Evolutionary conservation across 495 filamentous ascomycete genomes (phyloP).

Genomic region (Ramalina intermedia): DNA sequence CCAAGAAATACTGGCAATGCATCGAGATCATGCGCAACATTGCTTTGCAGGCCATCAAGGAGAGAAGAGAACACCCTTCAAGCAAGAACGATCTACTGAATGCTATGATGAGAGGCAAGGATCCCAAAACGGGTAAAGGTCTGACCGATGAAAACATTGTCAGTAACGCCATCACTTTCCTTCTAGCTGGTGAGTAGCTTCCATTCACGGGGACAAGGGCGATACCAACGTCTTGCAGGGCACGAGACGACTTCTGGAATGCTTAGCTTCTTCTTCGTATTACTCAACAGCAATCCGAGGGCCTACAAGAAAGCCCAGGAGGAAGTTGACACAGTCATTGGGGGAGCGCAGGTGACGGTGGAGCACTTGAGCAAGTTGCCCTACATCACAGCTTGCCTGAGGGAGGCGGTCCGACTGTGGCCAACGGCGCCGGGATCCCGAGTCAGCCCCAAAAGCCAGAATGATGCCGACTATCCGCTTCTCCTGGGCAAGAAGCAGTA

Average conservation of each 20-base stretch:
- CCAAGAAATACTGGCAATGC: conserved; percentile 42
- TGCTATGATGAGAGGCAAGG: conserved; percentile 52
- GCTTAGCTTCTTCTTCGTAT: conserved; percentile 40
- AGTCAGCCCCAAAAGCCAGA: conserved; percentile 22
- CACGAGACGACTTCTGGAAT: conserved; percentile 60
- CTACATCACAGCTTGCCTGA: conserved; percentile 51
- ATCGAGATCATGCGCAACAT: conserved; percentile 40
- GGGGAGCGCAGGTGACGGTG: conserved; percentile 44
- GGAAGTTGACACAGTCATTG: conserved; percentile 54
- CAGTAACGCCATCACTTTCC: conserved; percentile 58
- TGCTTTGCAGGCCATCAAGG: conserved; percentile 42
- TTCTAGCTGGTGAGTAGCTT: conserved; percentile 35
- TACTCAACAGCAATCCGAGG: conserved; percentile 45
- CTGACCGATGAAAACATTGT: conserved; percentile 41
- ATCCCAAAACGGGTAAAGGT: conserved; percentile 49
- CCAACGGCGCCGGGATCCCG: conserved; percentile 42
- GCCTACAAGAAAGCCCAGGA: conserved; percentile 45
- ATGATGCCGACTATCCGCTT: conserved; percentile 38
- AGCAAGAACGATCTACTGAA: conserved; percentile 56
- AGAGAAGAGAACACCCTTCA: conserved; percentile 38
- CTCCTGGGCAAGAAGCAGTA: conserved; percentile 27
- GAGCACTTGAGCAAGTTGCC: conserved; percentile 53
- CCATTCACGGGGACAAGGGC: not conserved
- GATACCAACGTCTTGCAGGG: conserved; percentile 25
- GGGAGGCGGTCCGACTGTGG: conserved; percentile 54